Conservation (phyloP, 2,329 filamentous ascomycete species). For the Colletotrichum liaoningense region DNA sequence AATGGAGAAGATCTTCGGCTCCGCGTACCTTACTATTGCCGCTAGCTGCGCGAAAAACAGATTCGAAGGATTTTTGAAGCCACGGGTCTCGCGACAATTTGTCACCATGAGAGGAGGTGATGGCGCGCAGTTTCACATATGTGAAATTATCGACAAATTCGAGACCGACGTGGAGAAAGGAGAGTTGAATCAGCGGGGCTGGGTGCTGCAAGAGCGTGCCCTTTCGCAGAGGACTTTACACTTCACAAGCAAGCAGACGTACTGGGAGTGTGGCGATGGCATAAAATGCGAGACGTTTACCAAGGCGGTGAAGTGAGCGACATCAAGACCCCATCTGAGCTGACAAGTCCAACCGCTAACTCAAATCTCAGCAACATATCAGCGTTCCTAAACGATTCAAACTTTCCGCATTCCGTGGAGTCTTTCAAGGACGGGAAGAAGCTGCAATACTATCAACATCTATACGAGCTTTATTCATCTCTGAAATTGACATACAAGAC, state of each 20-base stretch:
- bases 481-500: background rate
- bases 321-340: too few species aligned
- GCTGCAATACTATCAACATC: background rate
- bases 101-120: background rate
- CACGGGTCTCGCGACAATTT: background rate
- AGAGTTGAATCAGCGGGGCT: background rate
- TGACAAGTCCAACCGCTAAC: too few species aligned
- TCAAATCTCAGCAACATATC: background rate
- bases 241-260: background rate
- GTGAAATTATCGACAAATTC: conserved; percentile 44
- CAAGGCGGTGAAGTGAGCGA: conserved; percentile 46
- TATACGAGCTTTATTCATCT: background rate
- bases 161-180: background rate
- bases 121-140: conserved; percentile 30
- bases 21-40: background rate
- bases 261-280: conserved; percentile 31
- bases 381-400: background rate
- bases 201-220: conserved; percentile 8
- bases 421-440: background rate
- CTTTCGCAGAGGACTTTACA: background rate
- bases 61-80: background rate
- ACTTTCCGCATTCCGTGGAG: background rate
- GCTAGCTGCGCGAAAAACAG: background rate
- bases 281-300: conserved; percentile 48
- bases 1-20: conserved; percentile 23